Evolutionary conservation across 768 basidiomycete species (phyloP).

Genomic region (Naganishia kalamii): DNA sequence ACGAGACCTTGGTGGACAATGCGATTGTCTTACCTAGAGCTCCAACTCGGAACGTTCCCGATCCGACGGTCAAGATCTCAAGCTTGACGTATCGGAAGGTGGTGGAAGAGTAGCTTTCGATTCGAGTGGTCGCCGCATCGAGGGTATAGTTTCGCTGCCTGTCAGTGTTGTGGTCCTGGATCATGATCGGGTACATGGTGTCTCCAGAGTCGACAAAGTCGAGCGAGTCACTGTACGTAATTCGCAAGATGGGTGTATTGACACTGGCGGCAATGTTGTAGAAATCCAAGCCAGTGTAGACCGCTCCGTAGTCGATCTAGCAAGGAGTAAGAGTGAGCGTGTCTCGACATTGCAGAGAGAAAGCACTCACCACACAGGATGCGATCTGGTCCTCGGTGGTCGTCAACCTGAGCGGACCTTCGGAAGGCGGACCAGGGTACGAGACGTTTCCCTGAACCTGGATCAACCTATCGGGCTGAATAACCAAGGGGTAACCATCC

Average conservation of each 20-base stretch:
- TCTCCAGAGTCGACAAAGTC: slow-evolving; percentile 5
- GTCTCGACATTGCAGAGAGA: neutral
- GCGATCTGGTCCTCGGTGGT: neutral
- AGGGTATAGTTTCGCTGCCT: neutral
- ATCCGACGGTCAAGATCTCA: neutral
- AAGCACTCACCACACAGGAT: neutral
- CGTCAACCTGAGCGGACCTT: neutral
- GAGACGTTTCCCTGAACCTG: neutral
- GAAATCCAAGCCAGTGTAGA: neutral
- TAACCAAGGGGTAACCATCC: neutral
- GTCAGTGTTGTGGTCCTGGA: slow-evolving; percentile 2
- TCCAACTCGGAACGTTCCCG: neutral
- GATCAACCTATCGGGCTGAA: neutral
- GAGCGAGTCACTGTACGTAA: neutral
- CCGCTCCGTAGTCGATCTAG: slow-evolving; percentile 3
- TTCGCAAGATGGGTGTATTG: neutral
- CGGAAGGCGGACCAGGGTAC: slow-evolving; percentile 5
- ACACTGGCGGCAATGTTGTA: neutral
- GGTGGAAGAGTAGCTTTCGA: neutral
- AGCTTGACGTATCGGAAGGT: neutral
- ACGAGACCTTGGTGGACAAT: neutral
- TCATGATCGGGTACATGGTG: neutral
- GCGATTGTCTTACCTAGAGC: neutral
- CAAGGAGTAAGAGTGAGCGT: neutral
- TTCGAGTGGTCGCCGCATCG: neutral